phyloP scores from a whole-genome alignment of 2,329 filamentous ascomycete species.

The Domatiomyces catenatus region DNA sequence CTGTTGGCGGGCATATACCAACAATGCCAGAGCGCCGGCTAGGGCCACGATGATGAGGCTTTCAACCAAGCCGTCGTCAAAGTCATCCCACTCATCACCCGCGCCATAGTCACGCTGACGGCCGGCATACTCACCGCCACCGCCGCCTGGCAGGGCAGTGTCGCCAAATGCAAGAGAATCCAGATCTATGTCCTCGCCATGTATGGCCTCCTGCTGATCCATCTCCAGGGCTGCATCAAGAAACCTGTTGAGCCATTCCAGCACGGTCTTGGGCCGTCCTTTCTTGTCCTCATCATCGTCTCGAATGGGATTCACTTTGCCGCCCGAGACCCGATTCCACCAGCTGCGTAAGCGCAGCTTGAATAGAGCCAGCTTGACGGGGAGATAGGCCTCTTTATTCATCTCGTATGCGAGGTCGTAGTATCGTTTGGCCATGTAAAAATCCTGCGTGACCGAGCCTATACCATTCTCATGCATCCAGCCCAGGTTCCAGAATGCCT shows the following conservation, averaged over 20 bases:
- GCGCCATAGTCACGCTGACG: conserved; percentile 27
- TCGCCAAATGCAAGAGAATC: conserved; percentile 29
- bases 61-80: conserved; percentile 68
- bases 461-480: conserved; percentile 99
- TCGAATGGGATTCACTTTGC: conserved; percentile 80
- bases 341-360: conserved; percentile 74
- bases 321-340: conserved; percentile 86
- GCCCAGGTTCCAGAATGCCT: conserved; percentile 90
- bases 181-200: conserved; percentile 32
- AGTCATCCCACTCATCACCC: conserved; percentile 43
- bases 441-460: conserved; percentile 72
- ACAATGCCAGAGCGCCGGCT: conserved; percentile 54
- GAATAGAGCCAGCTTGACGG: conserved; percentile 73
- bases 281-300: conserved; percentile 42
- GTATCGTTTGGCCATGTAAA: conserved; percentile 89
- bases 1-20: conserved; percentile 69
- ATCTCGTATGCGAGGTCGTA: conserved; percentile 87
- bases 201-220: conserved; percentile 45
- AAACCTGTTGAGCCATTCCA: conserved; percentile 79
- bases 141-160: conserved; percentile 41
- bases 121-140: conserved; percentile 14
- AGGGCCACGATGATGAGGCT: conserved; percentile 70
- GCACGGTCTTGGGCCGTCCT: conserved; percentile 59
- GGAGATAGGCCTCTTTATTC: conserved; percentile 84
- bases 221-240: conserved; percentile 55